Conservation (phyloP, 352 stramenopile species). For the Phytophthora agathidicida region DNA sequence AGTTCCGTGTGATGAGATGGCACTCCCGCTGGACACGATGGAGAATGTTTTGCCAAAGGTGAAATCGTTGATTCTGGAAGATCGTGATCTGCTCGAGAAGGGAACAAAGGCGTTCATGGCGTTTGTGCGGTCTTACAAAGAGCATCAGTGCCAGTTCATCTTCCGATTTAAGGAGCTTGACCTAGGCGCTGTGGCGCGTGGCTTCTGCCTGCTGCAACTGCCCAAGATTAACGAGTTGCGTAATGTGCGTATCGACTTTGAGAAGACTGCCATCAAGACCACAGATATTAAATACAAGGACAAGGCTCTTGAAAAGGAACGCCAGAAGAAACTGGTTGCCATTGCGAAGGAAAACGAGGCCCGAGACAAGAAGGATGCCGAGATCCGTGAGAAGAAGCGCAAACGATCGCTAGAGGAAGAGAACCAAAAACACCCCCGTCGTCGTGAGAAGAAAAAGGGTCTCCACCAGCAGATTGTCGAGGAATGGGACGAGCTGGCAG, state of each 20-base stretch:
- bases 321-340: conserved; percentile 94
- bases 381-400: conserved; percentile 58
- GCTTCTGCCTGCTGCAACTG: conserved; percentile 84
- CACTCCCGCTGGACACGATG: conserved; percentile 63
- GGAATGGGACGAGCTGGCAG: conserved; percentile 99
- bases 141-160: conserved; percentile 98
- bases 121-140: conserved; percentile 99
- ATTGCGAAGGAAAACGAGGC: conserved; percentile 77
- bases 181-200: conserved; percentile 90
- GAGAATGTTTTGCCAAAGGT: conserved; percentile 91
- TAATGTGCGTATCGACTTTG: conserved; percentile 86
- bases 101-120: conserved; percentile 99
- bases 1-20: conserved; percentile 91
- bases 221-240: conserved; percentile 90
- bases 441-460: conserved; percentile 96
- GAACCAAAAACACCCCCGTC: conserved; percentile 71
- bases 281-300: conserved; percentile 95
- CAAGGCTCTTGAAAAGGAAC: conserved; percentile 95
- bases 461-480: conserved; percentile 97
- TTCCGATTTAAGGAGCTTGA: conserved; percentile 99
- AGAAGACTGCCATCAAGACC: conserved; percentile 89
- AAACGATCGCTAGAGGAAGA: conserved; percentile 67
- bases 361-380: conserved; percentile 61
- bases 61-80: conserved; percentile 87
- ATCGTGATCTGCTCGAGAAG: conserved; percentile 98